Conservation (phyloP, 495 filamentous ascomycete genomes). For the Daldinia grandis region DNA sequence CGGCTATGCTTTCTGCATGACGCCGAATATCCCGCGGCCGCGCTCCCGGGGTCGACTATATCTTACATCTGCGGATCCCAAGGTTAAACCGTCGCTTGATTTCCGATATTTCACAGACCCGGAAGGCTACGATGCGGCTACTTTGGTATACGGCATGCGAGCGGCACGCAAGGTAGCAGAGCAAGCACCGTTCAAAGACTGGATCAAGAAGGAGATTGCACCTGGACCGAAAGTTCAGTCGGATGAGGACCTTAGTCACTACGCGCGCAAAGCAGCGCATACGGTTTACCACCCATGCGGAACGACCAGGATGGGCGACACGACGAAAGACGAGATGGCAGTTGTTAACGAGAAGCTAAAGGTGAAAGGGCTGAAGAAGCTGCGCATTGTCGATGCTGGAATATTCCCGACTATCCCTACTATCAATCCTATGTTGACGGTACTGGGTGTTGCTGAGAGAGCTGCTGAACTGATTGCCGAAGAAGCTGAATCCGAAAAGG, state of each 20-base stretch:
- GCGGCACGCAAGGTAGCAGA: slow-evolving; percentile 75
- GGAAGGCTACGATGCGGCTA: slow-evolving; percentile 82
- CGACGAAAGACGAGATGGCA: slow-evolving; percentile 66
- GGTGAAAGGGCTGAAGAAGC: slow-evolving; percentile 60
- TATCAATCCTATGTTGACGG: slow-evolving; percentile 71
- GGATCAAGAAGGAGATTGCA: slow-evolving; percentile 82
- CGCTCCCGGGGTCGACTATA: slow-evolving; percentile 77
- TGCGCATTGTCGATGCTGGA: slow-evolving; percentile 68
- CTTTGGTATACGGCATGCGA: slow-evolving; percentile 78
- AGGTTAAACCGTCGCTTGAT: slow-evolving; percentile 80
- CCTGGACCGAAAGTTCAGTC: slow-evolving; percentile 73
- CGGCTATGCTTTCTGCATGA: slow-evolving; percentile 88
- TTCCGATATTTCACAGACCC: slow-evolving; percentile 91
- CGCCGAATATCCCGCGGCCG: slow-evolving; percentile 85
- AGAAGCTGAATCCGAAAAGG: slow-evolving; percentile 37
- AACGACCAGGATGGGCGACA: slow-evolving; percentile 86
- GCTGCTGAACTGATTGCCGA: slow-evolving; percentile 69
- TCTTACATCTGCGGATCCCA: slow-evolving; percentile 74
- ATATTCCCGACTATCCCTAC: slow-evolving; percentile 67
- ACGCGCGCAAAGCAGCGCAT: slow-evolving; percentile 76
- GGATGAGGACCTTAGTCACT: slow-evolving; percentile 77
- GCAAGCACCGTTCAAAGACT: slow-evolving; percentile 75
- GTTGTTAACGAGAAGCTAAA: slow-evolving; percentile 65
- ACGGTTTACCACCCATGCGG: slow-evolving; percentile 89
- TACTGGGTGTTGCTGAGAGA: slow-evolving; percentile 70